Conservation (phyloP, 1,284 basidiomycete species). For the Tausonia pullulans region DNA sequence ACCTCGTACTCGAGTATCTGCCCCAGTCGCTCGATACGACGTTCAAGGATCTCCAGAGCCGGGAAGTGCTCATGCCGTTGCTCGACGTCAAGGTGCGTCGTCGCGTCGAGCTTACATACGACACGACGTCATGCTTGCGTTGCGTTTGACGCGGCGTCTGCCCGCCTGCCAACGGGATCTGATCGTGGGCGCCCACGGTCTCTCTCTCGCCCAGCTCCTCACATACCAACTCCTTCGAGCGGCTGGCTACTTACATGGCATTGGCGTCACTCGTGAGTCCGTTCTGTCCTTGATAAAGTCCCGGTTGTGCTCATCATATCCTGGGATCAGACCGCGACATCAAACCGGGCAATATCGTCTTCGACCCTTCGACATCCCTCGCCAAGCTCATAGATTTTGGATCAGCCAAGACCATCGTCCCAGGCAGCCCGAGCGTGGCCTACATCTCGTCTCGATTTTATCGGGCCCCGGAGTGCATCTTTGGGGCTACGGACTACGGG, state of each 20-base stretch:
- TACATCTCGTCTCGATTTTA: constrained; percentile 99
- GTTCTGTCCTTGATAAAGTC: background rate
- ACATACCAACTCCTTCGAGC: constrained; percentile 75
- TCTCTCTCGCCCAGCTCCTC: constrained; percentile 35
- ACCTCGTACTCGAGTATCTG: constrained; percentile 96
- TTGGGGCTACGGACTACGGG: constrained; percentile 98
- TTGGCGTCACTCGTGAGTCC: constrained; percentile 62
- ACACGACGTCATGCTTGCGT: no score
- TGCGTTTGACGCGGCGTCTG: no score
- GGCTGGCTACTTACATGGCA: constrained; percentile 93
- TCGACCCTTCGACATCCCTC: constrained; percentile 90
- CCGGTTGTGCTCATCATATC: background rate
- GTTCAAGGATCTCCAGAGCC: constrained; percentile 94
- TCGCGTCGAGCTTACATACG: background rate
- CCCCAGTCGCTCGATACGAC: constrained; percentile 98
- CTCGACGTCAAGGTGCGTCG: constrained; percentile 62
- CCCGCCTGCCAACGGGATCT: no score
- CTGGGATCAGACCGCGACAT: constrained; percentile 65
- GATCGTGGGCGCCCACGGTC: background rate
- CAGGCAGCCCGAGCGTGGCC: constrained; percentile 95
- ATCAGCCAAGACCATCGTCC: constrained; percentile 95
- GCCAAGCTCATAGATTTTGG: constrained; percentile 98
- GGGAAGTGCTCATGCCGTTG: constrained; percentile 99
- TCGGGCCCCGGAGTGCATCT: constrained; percentile 94
- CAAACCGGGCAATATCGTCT: constrained; percentile 95